Base-by-base conservation (phyloP, 805 yeast genomes). In the Sugiyamaella boreocaroliniensis region DNA sequence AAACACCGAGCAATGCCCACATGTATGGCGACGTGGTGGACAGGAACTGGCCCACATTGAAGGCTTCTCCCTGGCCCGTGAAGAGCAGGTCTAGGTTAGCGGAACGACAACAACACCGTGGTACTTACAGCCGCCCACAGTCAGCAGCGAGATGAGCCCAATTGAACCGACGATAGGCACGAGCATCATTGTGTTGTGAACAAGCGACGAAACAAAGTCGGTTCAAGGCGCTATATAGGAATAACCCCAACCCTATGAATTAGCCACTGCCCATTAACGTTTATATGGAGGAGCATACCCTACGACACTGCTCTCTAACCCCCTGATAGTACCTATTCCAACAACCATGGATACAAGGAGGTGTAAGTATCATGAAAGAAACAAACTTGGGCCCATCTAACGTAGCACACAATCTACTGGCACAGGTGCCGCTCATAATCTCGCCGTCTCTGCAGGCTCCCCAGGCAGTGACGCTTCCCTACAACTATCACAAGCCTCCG, bases 1-100 rank as follows among this genome's bases (percentile, higher is more conserved):
- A 84, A 57, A 93, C 89, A 51, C 99, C 99, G 58, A 89, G 70
- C 58, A 80, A 79, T 29, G 97, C 98, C 98, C 98, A 93, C 85
- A 93, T 80, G 68, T 93, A 93, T 6, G 99, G 99, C 19, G 97
- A 89, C 2, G 93, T 82, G 40, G 85, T 75, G 60, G 82, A 81
- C 59, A 93, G 77, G 66, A 92, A 90, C 60, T 83, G 82, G 49
- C 99, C 99, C 53, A 93, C 82, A 69, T 93, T 86, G 76, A 93
- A 93, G 50, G 82, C 77, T 68, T 89, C 95, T 45, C 98, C 98
- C 55, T 88, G 82, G 49, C 95, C 96, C 57, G 89, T 89, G 79
- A 93, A 89, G 59, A 93, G 76, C 51, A 56, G 61, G 55, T 61
- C 60, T 55, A 26, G 16, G 40, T 26, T 29, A 45, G 45, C 18